Base-by-base conservation (phyloP, 768 basidiomycete genomes). In the Psilocybe cubensis region DNA sequence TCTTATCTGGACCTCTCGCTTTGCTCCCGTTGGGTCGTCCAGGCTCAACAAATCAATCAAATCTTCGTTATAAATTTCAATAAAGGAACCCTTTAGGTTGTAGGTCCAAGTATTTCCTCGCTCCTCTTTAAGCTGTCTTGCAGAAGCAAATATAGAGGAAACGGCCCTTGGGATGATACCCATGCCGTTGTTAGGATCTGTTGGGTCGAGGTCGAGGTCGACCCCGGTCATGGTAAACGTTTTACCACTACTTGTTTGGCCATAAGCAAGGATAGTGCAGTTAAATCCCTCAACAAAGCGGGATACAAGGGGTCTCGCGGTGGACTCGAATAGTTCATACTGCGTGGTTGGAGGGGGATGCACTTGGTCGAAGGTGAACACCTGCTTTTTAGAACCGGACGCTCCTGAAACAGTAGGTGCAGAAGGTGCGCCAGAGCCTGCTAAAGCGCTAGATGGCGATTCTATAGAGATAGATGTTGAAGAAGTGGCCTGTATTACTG, bases 51-150 rank as follows among this genome's bases (percentile, higher is more conserved):
- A 80, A 79, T 99, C 97, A 70, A 98, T 92, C 50, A 99, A 84
- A 75, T 99, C 97, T 76, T 99, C 97, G 74, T 99, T 98, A 76
- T 99, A 98, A 52, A 99, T 85, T 80, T 99, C 97, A 62, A 99
- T 88, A 78, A 96, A 99, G 21, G 92, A 94, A 49, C 91, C 91
- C 74, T 92, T 95, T 69, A 94, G 76, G 61, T 72, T 83, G 68
- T 79, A 94, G 57, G 81, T 89, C 93, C 91, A 96, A 40, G 85
- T 75, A 59, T 79, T 80, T 33, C 80, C 85, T 27, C 92, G 86
- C 69, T 88, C 88, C 67, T 87, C 89, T 74, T 85, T 92, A 53
- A 89, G 77, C 70, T 90, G 86, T 66, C 83, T 85, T 42, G 91
- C 89, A 44, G 83, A 79, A 11, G 86, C 74, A 70, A 98, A 99